Percentiles rank a stretch among this genome's conserved stretches.
These are phyloP conservation scores for Calonectria leucothoes DNA, from an alignment of 2,329 filamentous ascomycete species.

Conservation along the genomic window DNA sequence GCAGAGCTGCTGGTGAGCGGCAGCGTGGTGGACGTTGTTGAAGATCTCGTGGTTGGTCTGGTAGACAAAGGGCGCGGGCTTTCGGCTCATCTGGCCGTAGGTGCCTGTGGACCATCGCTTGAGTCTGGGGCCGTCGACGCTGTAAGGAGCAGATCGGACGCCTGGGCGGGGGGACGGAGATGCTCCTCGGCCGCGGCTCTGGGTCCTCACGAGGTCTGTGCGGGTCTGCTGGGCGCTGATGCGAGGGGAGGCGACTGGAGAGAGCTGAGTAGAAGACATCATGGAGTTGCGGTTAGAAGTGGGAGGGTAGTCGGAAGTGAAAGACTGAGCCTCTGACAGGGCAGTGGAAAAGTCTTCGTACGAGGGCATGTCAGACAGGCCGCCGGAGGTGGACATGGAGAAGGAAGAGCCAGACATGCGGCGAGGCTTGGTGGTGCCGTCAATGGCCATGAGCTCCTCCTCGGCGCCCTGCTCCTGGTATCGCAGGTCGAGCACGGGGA, in stretches of 20 bases:
- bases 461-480: conserved; percentile 61
- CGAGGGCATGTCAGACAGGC: conserved; percentile 74
- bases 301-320: conserved; percentile 74
- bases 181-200: conserved; percentile 73
- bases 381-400: conserved; percentile 75
- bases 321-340: conserved; percentile 75
- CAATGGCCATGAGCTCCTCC: conserved; percentile 62
- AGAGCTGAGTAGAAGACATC: conserved; percentile 77
- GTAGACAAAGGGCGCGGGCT: conserved; percentile 72
- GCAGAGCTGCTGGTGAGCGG: conserved; percentile 63
- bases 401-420: conserved; percentile 80
- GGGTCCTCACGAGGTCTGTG: conserved; percentile 70
- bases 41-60: conserved; percentile 71
- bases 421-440: conserved; percentile 65
- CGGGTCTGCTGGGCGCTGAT: conserved; percentile 72
- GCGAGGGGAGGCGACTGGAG: conserved; percentile 77
- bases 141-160: conserved; percentile 77
- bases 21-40: conserved; percentile 44
- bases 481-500: conserved; percentile 71
- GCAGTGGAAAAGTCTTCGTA: conserved; percentile 78
- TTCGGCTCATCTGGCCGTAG: conserved; percentile 68
- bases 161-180: conserved; percentile 78
- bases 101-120: conserved; percentile 86
- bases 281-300: conserved; percentile 76
- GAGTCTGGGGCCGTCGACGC: conserved; percentile 71